These are phyloP conservation scores for Talaromyces sp. DNA, from an alignment of 2,329 filamentous ascomycete species.

Conservation along the genomic window DNA sequence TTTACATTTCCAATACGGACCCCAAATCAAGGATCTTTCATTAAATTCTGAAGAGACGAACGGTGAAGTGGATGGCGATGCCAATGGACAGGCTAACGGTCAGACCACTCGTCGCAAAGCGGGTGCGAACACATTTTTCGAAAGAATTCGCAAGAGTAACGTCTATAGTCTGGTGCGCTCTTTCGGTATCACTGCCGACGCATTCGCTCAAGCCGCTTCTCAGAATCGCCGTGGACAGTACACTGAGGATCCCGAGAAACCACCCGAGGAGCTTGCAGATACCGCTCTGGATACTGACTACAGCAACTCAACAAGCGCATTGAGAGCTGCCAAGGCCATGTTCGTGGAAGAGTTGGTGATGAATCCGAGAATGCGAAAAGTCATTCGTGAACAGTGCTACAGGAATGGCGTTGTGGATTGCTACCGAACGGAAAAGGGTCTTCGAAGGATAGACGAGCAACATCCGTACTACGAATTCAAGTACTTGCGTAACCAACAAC, in stretches of 20 bases:
- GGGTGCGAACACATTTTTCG: slow-evolving; percentile 75
- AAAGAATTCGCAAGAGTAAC: slow-evolving; percentile 76
- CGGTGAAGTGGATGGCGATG: slow-evolving; percentile 16
- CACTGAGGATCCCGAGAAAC: slow-evolving; percentile 76
- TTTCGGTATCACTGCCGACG: slow-evolving; percentile 85
- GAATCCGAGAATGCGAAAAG: slow-evolving; percentile 84
- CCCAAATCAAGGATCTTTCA: slow-evolving; percentile 76
- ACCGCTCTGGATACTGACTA: slow-evolving; percentile 70
- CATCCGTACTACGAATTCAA: slow-evolving; percentile 98
- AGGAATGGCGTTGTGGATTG: slow-evolving; percentile 81
- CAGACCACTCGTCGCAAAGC: slow-evolving; percentile 77
- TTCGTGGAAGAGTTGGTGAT: slow-evolving; percentile 86
- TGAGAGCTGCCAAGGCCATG: slow-evolving; percentile 78
- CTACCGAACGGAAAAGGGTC: slow-evolving; percentile 85
- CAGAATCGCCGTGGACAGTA: slow-evolving; percentile 74
- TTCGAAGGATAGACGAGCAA: slow-evolving; percentile 88
- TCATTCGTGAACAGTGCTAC: slow-evolving; percentile 80
- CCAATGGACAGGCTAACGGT: slow-evolving; percentile 45
- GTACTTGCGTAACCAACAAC: slow-evolving; percentile 86
- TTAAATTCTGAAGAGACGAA: slow-evolving; percentile 40
- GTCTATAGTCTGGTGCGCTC: slow-evolving; percentile 80
- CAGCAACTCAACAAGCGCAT: slow-evolving; percentile 68
- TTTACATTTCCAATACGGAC: slow-evolving; percentile 86
- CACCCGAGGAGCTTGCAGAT: slow-evolving; percentile 85
- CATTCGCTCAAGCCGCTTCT: slow-evolving; percentile 81